These are phyloP conservation scores for Harringtonia lauricola DNA, from an alignment of 2,329 filamentous ascomycete genomes.

Conservation along the genomic window DNA sequence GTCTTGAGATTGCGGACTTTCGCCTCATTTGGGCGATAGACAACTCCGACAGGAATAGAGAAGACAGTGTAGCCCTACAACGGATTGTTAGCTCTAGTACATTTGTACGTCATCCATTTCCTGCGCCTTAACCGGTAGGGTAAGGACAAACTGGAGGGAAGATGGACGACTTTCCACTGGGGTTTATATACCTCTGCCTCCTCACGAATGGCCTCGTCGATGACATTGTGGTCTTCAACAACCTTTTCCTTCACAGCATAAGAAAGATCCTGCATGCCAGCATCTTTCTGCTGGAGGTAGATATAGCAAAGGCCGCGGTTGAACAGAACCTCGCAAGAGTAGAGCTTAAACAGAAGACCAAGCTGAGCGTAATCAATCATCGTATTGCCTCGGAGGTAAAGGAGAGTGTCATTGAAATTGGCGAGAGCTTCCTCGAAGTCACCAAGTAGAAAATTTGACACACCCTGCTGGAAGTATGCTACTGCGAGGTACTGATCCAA, in stretches of 20 bases:
- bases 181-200: constrained; percentile 62
- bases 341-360: constrained; percentile 89
- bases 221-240: constrained; percentile 92
- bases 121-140: too few species aligned
- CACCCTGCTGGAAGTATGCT: constrained; percentile 95
- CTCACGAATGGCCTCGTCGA: constrained; percentile 91
- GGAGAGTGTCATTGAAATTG: constrained; percentile 95
- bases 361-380: constrained; percentile 97
- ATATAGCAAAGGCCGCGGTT: constrained; percentile 97
- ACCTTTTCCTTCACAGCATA: constrained; percentile 94
- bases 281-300: constrained; percentile 83
- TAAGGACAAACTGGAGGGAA: background rate
- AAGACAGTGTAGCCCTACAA: constrained; percentile 98
- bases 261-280: constrained; percentile 79
- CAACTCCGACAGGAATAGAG: constrained; percentile 89
- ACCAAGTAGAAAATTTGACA: constrained; percentile 93
- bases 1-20: constrained; percentile 98
- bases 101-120: too few species aligned
- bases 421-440: constrained; percentile 96
- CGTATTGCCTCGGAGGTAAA: constrained; percentile 90
- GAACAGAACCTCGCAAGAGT: constrained; percentile 95
- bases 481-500: constrained; percentile 94
- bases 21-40: constrained; percentile 92
- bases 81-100: too few species aligned
- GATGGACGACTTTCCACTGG: background rate